Evolutionary conservation across 306 rosid species (phyloP), one percentile per base, ranked within the genome.

Genomic region (Calophaca sinica): DNA sequence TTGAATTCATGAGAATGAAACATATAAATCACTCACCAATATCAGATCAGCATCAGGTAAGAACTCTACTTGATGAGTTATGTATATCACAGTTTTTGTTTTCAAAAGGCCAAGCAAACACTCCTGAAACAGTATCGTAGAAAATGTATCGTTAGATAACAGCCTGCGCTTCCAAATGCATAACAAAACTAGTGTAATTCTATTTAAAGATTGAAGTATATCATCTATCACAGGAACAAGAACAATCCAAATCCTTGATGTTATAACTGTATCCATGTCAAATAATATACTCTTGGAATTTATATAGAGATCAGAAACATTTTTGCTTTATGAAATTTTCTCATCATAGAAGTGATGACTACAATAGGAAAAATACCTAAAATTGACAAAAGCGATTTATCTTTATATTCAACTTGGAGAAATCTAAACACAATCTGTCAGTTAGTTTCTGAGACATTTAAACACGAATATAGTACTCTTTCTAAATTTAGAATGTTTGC

Each of bases 1-100:
- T 28, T 48, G 26, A 72, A 55, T 67, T 54, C 5, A 29, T 6
- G 8, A 54, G 10, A 29, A 68, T 13, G 51, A 62, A 78, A 54
- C 31, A 8, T 28, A 12, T 29, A 31, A 65, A 74, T 26, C 36
- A 31, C 96, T 82, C 61, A 91, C 96, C 89, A 89, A 82, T 64
- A 93, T 89, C 74, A 89, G 82, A 80, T 91, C 97, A 62, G 98
- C 96, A 36, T 89, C 84, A 44, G 97, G 93, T 79, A 93, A 85
- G 86, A 91, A 93, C 66, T 93, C 98, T 15, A 93, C 88, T 85
- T 89, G 98, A 87, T 93, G 97, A 66, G 98, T 86, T 7, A 93
- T 86, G 80, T 88, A 93, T 46, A 93, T 73, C 72, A 93, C 96
- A 58, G 88, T 89, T 83, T 93, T 93, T 60, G 94, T 84, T 70